These are phyloP conservation scores for Botrytis medusae DNA, from an alignment of 2,329 filamentous ascomycete species.

Conservation along the genomic window DNA sequence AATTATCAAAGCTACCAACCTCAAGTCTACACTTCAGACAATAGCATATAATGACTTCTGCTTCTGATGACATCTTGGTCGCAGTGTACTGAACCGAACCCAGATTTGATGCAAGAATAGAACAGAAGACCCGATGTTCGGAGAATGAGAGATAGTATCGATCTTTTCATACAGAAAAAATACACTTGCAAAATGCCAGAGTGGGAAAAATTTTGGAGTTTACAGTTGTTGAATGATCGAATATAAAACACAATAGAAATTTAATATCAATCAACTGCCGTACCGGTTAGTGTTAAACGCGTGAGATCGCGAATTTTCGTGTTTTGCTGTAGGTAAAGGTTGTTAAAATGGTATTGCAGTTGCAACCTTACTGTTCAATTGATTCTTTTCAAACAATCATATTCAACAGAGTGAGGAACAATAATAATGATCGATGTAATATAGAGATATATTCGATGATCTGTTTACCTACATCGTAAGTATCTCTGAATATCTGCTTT, in stretches of 20 bases:
- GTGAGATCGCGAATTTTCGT: slow-evolving; percentile 17
- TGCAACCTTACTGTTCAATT: background rate
- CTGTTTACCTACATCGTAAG: background rate
- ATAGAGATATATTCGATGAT: background rate
- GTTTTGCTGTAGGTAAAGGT: background rate
- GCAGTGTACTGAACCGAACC: background rate
- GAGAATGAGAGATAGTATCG: background rate
- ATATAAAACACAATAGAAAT: background rate
- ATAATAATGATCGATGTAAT: background rate
- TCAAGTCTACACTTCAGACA: slow-evolving; percentile 36
- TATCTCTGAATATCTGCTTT: background rate
- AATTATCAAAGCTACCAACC: slow-evolving; percentile 36
- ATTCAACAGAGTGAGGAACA: background rate
- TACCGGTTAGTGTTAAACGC: slow-evolving; percentile 1
- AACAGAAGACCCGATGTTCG: background rate
- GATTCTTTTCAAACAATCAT: background rate
- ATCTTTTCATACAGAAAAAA: background rate
- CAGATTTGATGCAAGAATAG: background rate
- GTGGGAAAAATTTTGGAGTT: background rate
- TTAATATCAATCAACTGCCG: background rate
- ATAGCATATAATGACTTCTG: slow-evolving; percentile 19
- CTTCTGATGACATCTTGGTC: slow-evolving; percentile 12
- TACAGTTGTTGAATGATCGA: background rate
- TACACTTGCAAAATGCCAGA: background rate
- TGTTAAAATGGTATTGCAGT: background rate